Evolutionary conservation across 2,329 filamentous ascomycete genomes (phyloP).

Genomic region (Plectosphaerella cucumerina): DNA sequence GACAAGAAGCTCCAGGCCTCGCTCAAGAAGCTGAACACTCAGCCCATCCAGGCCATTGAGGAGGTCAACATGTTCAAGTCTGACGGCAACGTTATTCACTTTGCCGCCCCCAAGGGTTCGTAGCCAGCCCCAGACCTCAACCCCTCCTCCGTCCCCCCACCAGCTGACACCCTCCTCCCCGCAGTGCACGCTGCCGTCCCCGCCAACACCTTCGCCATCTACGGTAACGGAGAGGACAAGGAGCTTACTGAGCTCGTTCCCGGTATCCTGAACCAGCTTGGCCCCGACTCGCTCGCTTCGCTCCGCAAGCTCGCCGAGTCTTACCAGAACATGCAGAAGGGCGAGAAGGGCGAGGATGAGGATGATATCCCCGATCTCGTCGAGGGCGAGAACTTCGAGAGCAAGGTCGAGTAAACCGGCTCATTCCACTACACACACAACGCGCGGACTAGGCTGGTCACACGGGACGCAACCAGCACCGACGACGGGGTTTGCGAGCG

Average conservation of each 20-base stretch:
- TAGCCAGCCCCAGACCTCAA: conserved; percentile 13
- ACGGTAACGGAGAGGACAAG: conserved; percentile 98
- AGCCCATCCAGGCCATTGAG: conserved; percentile 99
- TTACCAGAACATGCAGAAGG: conserved; percentile 99
- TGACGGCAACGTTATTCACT: conserved; percentile 99
- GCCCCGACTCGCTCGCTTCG: conserved; percentile 94
- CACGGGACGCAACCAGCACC: conserved; percentile 2
- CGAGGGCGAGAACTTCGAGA: conserved; percentile 96
- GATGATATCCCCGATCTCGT: conserved; percentile 98
- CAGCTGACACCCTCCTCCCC: neutral
- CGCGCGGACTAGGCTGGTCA: neutral
- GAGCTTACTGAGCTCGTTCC: conserved; percentile 99
- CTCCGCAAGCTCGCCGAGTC: conserved; percentile 98
- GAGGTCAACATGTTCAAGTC: conserved; percentile 99
- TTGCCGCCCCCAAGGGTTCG: conserved; percentile 93
- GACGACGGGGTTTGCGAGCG: neutral
- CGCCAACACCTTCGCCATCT: conserved; percentile 99
- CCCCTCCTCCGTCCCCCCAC: conserved; percentile 4
- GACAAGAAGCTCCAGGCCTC: conserved; percentile 99
- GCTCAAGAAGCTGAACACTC: conserved; percentile 99
- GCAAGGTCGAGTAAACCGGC: conserved; percentile 81
- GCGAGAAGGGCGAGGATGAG: conserved; percentile 73
- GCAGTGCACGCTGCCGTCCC: conserved; percentile 94
- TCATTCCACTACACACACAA: neutral
- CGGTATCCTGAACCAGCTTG: conserved; percentile 98